phyloP scores from a whole-genome alignment of 495 filamentous ascomycete species.

The Evernia prunastri region DNA sequence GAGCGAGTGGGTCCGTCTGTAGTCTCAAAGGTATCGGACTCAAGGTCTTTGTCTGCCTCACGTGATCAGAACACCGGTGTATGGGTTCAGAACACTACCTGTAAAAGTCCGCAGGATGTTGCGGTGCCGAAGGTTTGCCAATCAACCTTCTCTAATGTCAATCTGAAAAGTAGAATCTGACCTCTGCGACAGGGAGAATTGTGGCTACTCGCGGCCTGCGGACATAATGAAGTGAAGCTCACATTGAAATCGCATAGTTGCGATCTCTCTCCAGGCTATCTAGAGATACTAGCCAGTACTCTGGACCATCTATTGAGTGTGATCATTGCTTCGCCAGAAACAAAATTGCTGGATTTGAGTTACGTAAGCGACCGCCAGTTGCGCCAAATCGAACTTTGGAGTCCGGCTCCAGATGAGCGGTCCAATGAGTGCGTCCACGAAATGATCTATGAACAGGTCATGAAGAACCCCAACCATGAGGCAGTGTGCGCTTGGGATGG shows the following conservation, averaged over 20 bases:
- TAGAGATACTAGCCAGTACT: slow-evolving; percentile 17
- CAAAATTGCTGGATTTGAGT: slow-evolving; percentile 9
- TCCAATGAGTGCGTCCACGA: slow-evolving; percentile 43
- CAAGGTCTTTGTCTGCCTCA: background rate
- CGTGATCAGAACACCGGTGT: background rate
- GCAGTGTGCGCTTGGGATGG: slow-evolving; percentile 56
- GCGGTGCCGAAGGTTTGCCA: background rate
- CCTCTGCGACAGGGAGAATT: slow-evolving; percentile 9
- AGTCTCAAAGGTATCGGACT: background rate
- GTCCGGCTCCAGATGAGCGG: background rate
- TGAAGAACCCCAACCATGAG: slow-evolving; percentile 36
- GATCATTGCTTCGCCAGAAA: slow-evolving; percentile 5
- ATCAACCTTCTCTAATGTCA: background rate
- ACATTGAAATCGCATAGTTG: slow-evolving; percentile 5
- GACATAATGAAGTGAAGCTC: background rate
- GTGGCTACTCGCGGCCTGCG: slow-evolving; percentile 1
- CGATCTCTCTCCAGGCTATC: slow-evolving; percentile 14
- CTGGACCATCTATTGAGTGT: slow-evolving; percentile 1
- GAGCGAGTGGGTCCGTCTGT: background rate
- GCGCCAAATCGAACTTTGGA: slow-evolving; percentile 12
- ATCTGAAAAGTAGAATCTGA: background rate
- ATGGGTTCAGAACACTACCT: background rate
- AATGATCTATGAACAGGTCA: slow-evolving; percentile 40
- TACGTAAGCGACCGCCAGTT: slow-evolving; percentile 16
- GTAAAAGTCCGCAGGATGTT: background rate